Base-by-base conservation (phyloP, 2,329 filamentous ascomycete species). In the Arthrobotrys sphaeroides region DNA sequence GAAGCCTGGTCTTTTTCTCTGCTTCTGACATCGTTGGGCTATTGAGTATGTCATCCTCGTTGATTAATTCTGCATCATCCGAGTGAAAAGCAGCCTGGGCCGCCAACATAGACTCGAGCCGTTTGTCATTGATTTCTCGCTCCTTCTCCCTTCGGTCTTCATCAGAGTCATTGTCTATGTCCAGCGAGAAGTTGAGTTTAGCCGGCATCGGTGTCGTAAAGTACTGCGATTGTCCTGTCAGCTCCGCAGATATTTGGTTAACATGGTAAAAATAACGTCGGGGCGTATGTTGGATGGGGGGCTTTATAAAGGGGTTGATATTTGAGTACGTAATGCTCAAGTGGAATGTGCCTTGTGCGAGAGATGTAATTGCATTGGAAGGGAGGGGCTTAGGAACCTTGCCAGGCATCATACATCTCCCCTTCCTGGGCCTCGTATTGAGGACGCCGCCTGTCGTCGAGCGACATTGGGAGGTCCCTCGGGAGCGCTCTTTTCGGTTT, bases 361-460 rank as follows among this genome's bases (percentile, higher is more conserved):
- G 26, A 31, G 60, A 53, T 47, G 53, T 33, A 33, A 55, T 36
- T 22, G 31, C 38, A 22, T 12, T 24, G 73, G 74, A 73, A 64
- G 73, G 74, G 55, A 69, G 66, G 69, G 64, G 64, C 73, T 72
- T 84, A 77, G 86, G 81, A 82, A 90, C 94, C 94, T 90, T 98
- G 93, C 95, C 95, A 99, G 79, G 93, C 95, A 87, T 99, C 95
- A 83, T 98, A 99, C 85, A 97, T 93, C 85, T 98, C 95, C 42
- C 94, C 97, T 85, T 98, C 95, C 40, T 87, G 86, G 67, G 91
- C 87, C 51, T 83, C 79, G 26, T 85, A 86, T 2, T 89, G 87
- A 33, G 91, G 87, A 80, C 86, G 86, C 79, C 90, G 88, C 75
- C 95, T 89, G 84, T 99, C 95, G 82, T 99, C 91, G 66, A 99